Conservation (phyloP, 495 filamentous ascomycete species). For the Entonaema liquescens region DNA sequence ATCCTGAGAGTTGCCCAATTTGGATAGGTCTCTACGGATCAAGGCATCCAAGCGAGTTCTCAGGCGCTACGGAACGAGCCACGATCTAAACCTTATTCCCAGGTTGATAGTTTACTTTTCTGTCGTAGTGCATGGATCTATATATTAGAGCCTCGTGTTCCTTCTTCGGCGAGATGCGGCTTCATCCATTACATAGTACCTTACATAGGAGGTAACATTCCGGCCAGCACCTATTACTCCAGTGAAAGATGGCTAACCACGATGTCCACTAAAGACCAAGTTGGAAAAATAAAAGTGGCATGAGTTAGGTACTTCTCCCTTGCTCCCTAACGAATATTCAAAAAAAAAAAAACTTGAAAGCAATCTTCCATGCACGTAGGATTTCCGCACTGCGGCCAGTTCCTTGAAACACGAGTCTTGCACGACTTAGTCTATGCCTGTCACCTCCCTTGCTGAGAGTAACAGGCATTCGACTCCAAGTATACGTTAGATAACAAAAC, state of each 20-base stretch:
- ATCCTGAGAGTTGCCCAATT: conserved; percentile 15
- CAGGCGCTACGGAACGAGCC: neutral
- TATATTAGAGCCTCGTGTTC: conserved; percentile 3
- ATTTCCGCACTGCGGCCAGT: neutral
- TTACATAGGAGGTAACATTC: too few species aligned
- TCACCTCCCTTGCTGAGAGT: neutral
- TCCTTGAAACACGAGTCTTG: neutral
- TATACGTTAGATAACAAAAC: too few species aligned
- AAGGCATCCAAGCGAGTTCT: neutral
- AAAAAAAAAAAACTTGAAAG: neutral
- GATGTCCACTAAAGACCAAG: neutral
- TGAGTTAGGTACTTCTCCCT: neutral
- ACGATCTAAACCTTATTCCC: conserved; percentile 6
- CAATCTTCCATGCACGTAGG: neutral
- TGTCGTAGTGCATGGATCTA: neutral
- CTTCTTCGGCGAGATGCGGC: conserved; percentile 11
- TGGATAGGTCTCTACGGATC: conserved; percentile 9
- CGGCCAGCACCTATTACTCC: too few species aligned
- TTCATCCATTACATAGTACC: neutral
- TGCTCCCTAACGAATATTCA: neutral
- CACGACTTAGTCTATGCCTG: neutral
- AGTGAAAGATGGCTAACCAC: neutral
- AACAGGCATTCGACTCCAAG: neutral
- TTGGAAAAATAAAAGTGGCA: neutral
- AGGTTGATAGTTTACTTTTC: neutral